Evolutionary conservation across 2,329 filamentous ascomycete genomes (phyloP), one percentile per base, ranked within the genome.

Genomic region (Aspergillus hortae): DNA sequence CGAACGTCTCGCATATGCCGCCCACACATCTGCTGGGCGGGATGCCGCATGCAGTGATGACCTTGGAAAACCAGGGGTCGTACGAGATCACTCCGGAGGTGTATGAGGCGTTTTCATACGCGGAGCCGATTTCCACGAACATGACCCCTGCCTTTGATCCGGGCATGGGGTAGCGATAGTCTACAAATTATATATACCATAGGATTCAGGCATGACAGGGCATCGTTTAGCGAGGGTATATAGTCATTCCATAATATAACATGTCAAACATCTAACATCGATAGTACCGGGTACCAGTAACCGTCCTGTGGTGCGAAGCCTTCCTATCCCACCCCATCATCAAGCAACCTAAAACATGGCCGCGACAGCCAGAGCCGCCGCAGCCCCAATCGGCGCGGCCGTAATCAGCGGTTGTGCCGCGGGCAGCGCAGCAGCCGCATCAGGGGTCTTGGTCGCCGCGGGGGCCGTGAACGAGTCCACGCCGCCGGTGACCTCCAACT

Each of bases 1-100:
- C 59, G 11, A 38, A 43, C n/a, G 55, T 65, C 44, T 59, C 63
- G 2, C 65, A 59, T 6, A 56, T 69, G 56, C 56, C 58, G 1
- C 46, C 65, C 1, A 63, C 65, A 6, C 65, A 70, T 52, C 48
- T 67, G 12, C 45, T 69, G 6, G 64, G 66, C 27, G 67, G 66
- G 5, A 65, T 69, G 57, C 61, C 68, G 4, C 65, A 68, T 9
- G 61, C 68, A 7, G 62, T 67, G 17, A 69, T 75, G 51, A 67
- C 69, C n/a, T 60, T 70, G 12, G 67, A 75, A 35, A 64, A 67
- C 21, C 65, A 70, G 1, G 61, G 62, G 3, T 60, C 66, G n/a
- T 73, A 72, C 43, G 69, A 74, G 43, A 73, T 75, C 10, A 71
- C 72, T 2, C 69, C 72, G 1, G 73, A 76, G 53, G 69, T 75